Evolutionary conservation across 768 basidiomycete species (phyloP).

Genomic region (Ephemerocybe angulata): DNA sequence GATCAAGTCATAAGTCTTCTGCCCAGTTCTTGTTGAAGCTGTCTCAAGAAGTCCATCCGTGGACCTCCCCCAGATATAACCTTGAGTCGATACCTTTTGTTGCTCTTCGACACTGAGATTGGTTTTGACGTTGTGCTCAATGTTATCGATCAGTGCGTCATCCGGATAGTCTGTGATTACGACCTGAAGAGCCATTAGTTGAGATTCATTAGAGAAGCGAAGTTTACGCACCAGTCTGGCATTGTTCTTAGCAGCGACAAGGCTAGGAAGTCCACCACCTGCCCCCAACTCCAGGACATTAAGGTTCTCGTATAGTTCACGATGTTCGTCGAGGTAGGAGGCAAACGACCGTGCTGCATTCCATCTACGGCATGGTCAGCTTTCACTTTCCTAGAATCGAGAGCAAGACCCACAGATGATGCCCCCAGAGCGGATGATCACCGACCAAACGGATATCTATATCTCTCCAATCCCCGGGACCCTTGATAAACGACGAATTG

Average conservation of each 20-base stretch:
- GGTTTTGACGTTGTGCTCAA: conserved; percentile 58
- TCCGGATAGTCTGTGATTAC: conserved; percentile 96
- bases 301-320: conserved; percentile 39
- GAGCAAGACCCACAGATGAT: conserved; percentile 54
- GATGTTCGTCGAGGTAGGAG: conserved; percentile 58
- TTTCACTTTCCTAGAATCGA: not conserved
- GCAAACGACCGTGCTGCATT: conserved; percentile 76
- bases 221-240: conserved; percentile 54
- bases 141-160: conserved; percentile 65
- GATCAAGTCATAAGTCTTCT: conserved; percentile 64
- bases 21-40: conserved; percentile 14
- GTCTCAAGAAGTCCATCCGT: conserved; percentile 42
- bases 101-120: conserved; percentile 47
- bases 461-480: conserved; percentile 30
- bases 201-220: not conserved
- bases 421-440: conserved; percentile 78
- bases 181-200: conserved; percentile 41
- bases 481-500: conserved; percentile 17
- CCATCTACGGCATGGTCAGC: conserved; percentile 49
- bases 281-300: conserved; percentile 87
- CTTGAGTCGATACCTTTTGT: conserved; percentile 38
- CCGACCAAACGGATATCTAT: conserved; percentile 72
- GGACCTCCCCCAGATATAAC: conserved; percentile 79
- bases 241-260: conserved; percentile 68
- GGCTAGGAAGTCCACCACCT: conserved; percentile 84